Evolutionary conservation across 2,329 filamentous ascomycete genomes (phyloP).

Genomic region (Ophiostoma ulmi): DNA sequence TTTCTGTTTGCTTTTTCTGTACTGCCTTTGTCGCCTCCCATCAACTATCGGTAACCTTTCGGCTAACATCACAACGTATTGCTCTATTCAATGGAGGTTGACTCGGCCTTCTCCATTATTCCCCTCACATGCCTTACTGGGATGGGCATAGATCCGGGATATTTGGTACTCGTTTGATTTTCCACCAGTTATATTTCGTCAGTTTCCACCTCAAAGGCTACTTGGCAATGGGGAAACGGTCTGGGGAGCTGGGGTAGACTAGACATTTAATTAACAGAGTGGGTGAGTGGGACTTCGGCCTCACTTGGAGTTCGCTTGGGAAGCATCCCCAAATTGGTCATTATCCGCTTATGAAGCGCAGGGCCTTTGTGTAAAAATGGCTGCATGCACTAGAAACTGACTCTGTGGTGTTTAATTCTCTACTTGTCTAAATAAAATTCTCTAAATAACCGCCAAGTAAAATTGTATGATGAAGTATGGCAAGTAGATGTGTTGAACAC

Average conservation of each 20-base stretch:
- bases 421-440: background rate
- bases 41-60: background rate
- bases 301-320: constrained; percentile 2
- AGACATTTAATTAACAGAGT: background rate
- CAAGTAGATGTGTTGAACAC: background rate
- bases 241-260: constrained; percentile 6
- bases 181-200: background rate
- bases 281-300: background rate
- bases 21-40: too few species aligned
- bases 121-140: constrained; percentile 6
- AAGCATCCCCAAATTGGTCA: background rate
- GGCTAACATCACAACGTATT: background rate
- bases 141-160: background rate
- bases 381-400: background rate
- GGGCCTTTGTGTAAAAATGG: background rate
- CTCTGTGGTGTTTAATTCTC: background rate
- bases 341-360: background rate
- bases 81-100: background rate
- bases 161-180: background rate
- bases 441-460: background rate
- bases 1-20: too few species aligned
- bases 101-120: background rate
- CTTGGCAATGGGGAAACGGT: background rate
- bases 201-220: background rate
- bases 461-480: background rate